Percentiles rank a stretch among this genome's conserved stretches.
Conservation (phyloP, 805 yeast species). For the Saccharomycopsis guyanensis region DNA sequence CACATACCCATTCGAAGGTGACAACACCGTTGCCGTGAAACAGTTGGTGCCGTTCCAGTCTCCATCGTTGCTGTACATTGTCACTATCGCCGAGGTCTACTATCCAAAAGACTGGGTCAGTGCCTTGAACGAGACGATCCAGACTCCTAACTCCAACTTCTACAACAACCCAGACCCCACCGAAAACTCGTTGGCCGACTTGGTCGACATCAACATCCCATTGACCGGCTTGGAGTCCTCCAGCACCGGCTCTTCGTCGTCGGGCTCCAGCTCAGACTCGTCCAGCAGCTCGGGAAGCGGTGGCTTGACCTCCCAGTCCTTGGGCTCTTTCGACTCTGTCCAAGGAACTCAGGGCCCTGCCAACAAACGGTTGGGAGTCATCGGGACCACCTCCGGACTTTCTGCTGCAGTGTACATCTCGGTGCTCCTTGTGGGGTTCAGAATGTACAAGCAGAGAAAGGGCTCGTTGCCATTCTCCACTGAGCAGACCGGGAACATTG, state of each 20-base stretch:
- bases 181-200: slow-evolving; percentile 46
- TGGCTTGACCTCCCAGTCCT: slow-evolving; percentile 21
- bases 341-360: slow-evolving; percentile 27
- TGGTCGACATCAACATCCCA: slow-evolving; percentile 70
- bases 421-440: slow-evolving; percentile 26
- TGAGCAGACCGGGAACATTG: slow-evolving; percentile 18
- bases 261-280: slow-evolving; percentile 7
- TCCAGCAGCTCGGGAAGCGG: slow-evolving; percentile 16
- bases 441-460: slow-evolving; percentile 25
- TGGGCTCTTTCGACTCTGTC: slow-evolving; percentile 21
- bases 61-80: slow-evolving; percentile 54
- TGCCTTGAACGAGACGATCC: slow-evolving; percentile 22
- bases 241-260: slow-evolving; percentile 7
- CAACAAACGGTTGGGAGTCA: slow-evolving; percentile 37
- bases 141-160: slow-evolving; percentile 41
- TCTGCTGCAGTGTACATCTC: slow-evolving; percentile 21
- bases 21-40: slow-evolving; percentile 46
- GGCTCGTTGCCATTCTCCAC: slow-evolving; percentile 19
- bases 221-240: slow-evolving; percentile 34
- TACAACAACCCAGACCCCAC: slow-evolving; percentile 56
- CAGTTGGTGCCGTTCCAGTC: slow-evolving; percentile 69
- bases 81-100: slow-evolving; percentile 83
- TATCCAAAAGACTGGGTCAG: slow-evolving; percentile 53
- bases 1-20: slow-evolving; percentile 46
- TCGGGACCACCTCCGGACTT: slow-evolving; percentile 22